phyloP scores from a whole-genome alignment of 2,329 filamentous ascomycete genomes.

The Colletotrichum sp. region DNA sequence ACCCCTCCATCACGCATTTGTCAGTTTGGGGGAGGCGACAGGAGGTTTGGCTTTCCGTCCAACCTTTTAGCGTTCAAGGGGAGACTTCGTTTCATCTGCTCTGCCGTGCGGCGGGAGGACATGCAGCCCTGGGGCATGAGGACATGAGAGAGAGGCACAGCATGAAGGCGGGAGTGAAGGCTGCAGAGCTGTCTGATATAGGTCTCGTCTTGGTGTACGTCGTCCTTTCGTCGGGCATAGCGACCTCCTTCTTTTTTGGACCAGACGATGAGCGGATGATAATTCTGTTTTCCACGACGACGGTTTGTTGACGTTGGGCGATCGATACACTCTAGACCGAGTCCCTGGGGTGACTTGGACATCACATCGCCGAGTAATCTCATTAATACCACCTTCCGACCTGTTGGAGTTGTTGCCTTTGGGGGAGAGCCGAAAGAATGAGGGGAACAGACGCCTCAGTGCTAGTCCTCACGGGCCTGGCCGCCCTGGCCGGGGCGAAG shows the following conservation, averaged over 20 bases:
- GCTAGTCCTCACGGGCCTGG: constrained; percentile 33
- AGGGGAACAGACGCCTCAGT: constrained; percentile 33
- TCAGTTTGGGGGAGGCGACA: neutral
- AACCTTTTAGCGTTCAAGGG: neutral
- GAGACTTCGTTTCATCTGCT: constrained; percentile 2
- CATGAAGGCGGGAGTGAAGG: neutral
- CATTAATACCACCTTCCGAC: neutral
- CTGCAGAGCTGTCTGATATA: constrained; percentile 7
- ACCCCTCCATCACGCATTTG: neutral
- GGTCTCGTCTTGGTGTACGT: neutral
- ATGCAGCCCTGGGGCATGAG: neutral
- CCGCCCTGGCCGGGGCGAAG: constrained; percentile 30
- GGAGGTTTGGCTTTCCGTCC: constrained; percentile 3
- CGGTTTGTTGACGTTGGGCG: neutral
- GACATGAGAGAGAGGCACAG: neutral
- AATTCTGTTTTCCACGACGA: neutral
- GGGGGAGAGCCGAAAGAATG: neutral
- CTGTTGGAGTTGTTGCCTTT: fast-evolving
- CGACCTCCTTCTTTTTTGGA: neutral
- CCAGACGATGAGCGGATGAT: constrained; percentile 2
- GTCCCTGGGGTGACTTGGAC: neutral
- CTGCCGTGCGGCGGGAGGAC: neutral
- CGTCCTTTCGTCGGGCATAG: neutral
- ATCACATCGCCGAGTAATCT: neutral
- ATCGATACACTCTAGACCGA: neutral